These are phyloP conservation scores for Ciborinia camelliae DNA, from an alignment of 2,329 filamentous ascomycete genomes.

Conservation along the genomic window DNA sequence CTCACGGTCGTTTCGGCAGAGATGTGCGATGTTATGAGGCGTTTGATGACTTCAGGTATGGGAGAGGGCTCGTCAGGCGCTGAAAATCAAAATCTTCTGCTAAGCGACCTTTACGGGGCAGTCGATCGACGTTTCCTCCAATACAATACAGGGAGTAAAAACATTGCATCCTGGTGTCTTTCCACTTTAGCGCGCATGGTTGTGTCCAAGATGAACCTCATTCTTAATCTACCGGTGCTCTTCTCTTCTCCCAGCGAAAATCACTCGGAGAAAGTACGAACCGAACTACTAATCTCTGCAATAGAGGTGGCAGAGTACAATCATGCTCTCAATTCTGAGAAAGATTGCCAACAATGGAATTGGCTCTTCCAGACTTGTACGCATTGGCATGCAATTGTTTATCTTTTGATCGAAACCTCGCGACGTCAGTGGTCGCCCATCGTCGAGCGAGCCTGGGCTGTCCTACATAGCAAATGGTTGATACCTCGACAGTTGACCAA, in stretches of 20 bases:
- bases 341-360: slow-evolving; percentile 43
- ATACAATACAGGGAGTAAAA: slow-evolving; percentile 37
- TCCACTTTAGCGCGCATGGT: slow-evolving; percentile 46
- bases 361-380: slow-evolving; percentile 42
- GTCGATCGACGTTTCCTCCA: slow-evolving; percentile 46
- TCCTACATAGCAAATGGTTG: slow-evolving; percentile 35
- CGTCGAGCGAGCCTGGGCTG: slow-evolving; percentile 40
- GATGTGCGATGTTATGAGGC: slow-evolving; percentile 15
- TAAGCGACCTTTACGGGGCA: slow-evolving; percentile 46
- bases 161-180: slow-evolving; percentile 42
- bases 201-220: slow-evolving; percentile 52
- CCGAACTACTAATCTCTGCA: slow-evolving; percentile 48
- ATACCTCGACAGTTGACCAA: slow-evolving; percentile 17
- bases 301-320: slow-evolving; percentile 57
- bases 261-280: slow-evolving; percentile 41
- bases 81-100: slow-evolving; percentile 44
- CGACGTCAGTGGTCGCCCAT: slow-evolving; percentile 37
- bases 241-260: slow-evolving; percentile 42
- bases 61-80: slow-evolving; percentile 37
- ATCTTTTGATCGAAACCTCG: slow-evolving; percentile 39
- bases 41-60: slow-evolving; percentile 37
- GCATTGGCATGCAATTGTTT: slow-evolving; percentile 43
- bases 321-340: slow-evolving; percentile 51
- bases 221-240: slow-evolving; percentile 52
- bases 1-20: slow-evolving; percentile 17